Conservation (phyloP, 768 basidiomycete species). For the Pulveroboletus sp. region DNA sequence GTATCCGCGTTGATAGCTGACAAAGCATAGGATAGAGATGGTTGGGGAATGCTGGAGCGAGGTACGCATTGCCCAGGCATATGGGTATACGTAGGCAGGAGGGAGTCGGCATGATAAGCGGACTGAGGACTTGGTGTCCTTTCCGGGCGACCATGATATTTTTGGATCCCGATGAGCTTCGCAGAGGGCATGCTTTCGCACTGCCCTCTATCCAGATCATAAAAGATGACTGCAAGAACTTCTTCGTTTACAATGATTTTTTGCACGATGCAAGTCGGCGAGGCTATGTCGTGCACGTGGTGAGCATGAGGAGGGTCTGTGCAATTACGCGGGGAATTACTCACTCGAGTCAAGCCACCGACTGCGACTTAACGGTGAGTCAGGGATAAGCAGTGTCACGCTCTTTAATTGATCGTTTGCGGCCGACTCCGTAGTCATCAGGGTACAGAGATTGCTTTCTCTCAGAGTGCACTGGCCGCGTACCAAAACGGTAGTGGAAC, state of each 20-base stretch:
- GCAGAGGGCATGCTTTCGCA: slow-evolving; percentile 53
- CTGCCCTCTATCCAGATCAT: slow-evolving; percentile 60
- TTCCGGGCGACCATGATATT: slow-evolving; percentile 32
- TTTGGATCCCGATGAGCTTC: slow-evolving; percentile 52
- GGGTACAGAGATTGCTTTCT: slow-evolving; percentile 43
- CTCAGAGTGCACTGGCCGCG: slow-evolving; percentile 48
- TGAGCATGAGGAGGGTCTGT: slow-evolving; percentile 23
- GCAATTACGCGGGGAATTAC: slow-evolving; percentile 28
- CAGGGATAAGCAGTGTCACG: slow-evolving; percentile 57
- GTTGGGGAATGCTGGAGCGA: slow-evolving; percentile 32
- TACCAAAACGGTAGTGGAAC: slow-evolving; percentile 57
- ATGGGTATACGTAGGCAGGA: slow-evolving; percentile 31
- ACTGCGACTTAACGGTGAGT: slow-evolving; percentile 61
- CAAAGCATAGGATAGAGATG: slow-evolving; percentile 43
- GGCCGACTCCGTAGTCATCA: slow-evolving; percentile 43
- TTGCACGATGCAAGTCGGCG: slow-evolving; percentile 60
- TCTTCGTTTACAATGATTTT: slow-evolving; percentile 64
- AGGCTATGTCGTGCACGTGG: slow-evolving; percentile 37
- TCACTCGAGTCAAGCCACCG: slow-evolving; percentile 67
- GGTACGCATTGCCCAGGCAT: slow-evolving; percentile 35
- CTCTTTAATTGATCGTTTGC: slow-evolving; percentile 44
- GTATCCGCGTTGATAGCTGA: slow-evolving; percentile 34
- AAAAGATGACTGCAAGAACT: slow-evolving; percentile 59
- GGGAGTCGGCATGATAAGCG: slow-evolving; percentile 28
- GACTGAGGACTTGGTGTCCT: slow-evolving; percentile 26